Evolutionary conservation across 345 rosid species (phyloP), one percentile per base, ranked within the genome.

Genomic region (Theobroma cacao): DNA sequence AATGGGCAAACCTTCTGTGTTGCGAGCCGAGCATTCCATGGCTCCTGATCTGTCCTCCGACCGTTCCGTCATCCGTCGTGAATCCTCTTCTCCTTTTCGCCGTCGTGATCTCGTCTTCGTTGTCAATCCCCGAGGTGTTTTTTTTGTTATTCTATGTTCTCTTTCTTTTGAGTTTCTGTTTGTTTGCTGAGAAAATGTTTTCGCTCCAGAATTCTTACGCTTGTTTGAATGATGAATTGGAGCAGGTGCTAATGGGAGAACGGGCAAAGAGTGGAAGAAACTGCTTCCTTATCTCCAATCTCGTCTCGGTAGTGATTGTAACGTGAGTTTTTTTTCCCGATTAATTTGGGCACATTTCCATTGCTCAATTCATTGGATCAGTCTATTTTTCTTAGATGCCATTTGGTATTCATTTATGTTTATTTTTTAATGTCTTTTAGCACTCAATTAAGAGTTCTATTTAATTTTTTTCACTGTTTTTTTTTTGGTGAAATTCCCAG

Each of bases 191-290:
- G 81, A 65, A 61, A 61, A 31, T 33, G 67, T 73, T 22, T 30
- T 18, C 14, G 40, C 36, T 9, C 18, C 12, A 48, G 36, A 38
- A 53, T 52, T 45, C 22, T 67, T 33, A 14, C 15, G 33, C 40
- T 55, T 68, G 80, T 50, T 67, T 70, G 67, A 24, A 75, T 31
- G 45, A 72, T 31, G 24, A 68, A 55, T 77, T 79, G 71, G 72
- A 52, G 82, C 84, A 96, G 98, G 99, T 55, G 98, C 99, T 80
- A 91, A 90, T 83, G 98, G 98, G 61, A 92, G 79, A 87, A 94
- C 99, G 31, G 95, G 93, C 53, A 87, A 85, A 82, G 91, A 94
- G 81, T 96, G 99, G 99, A 92, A 90, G 82, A 91, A 91, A 79
- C 81, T 96, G 79, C 92, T 94, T 80, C 99, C 98, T 3, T 86